phyloP scores from a whole-genome alignment of 306 rosid genomes.

The Prosopis cineraria region DNA sequence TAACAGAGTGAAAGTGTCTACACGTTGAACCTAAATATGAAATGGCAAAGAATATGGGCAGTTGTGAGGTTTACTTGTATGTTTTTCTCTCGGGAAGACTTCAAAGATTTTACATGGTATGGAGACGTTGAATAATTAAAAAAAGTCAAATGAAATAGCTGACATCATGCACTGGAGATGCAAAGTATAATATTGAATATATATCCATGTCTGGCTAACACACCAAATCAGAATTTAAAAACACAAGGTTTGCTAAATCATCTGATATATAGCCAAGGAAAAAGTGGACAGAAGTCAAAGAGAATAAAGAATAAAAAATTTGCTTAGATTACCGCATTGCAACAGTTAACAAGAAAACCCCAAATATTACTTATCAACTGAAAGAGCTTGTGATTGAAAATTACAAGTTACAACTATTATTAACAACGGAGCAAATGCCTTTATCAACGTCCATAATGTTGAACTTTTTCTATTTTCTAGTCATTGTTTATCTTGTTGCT shows the following conservation, averaged over 20 bases:
- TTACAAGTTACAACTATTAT: background rate
- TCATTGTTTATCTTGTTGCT: background rate
- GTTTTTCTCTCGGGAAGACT: constrained; percentile 4
- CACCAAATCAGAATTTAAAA: background rate
- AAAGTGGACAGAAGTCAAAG: background rate
- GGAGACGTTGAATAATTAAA: constrained; percentile 4
- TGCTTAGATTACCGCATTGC: background rate
- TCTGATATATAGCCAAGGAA: background rate
- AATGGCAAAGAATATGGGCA: background rate
- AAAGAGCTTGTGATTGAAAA: background rate
- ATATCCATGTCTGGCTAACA: background rate
- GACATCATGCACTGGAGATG: background rate
- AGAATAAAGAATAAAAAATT: background rate
- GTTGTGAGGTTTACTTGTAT: constrained; percentile 10
- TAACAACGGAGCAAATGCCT: constrained; percentile 5
- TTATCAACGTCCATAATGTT: background rate
- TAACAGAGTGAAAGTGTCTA: background rate
- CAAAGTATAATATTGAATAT: background rate
- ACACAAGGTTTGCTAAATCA: background rate
- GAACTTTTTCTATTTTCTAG: background rate
- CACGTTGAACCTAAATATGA: constrained; percentile 13
- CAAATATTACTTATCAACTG: background rate
- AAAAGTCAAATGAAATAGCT: constrained; percentile 7
- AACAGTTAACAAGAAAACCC: background rate
- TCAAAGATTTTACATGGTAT: constrained; percentile 11